Evolutionary conservation across 2,329 filamentous ascomycete genomes (phyloP).

Genomic region (Beauveria asiatica): DNA sequence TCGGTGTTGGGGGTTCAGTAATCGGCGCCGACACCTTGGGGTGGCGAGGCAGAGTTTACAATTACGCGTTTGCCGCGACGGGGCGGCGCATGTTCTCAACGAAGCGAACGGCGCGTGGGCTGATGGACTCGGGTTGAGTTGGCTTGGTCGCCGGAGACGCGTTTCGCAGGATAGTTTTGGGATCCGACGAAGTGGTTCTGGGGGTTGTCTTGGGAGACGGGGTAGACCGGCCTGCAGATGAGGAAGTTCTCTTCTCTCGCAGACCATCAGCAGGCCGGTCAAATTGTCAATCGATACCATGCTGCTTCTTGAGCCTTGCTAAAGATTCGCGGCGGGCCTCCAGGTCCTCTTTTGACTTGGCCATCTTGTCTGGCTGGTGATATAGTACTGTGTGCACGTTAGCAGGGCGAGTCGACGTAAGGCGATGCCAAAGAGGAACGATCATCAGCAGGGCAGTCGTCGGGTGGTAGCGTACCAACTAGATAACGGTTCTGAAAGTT

Average conservation of each 20-base stretch:
- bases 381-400: slow-evolving; percentile 41
- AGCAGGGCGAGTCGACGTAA: not conserved
- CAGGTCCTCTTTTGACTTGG: slow-evolving; percentile 85
- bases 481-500: slow-evolving; percentile 99
- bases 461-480: slow-evolving; percentile 60
- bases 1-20: not conserved
- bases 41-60: slow-evolving; percentile 2
- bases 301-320: slow-evolving; percentile 95
- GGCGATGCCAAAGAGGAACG: not conserved
- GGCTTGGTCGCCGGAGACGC: slow-evolving; percentile 27
- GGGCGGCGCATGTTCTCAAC: slow-evolving; percentile 30
- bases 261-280: slow-evolving; percentile 56
- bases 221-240: slow-evolving; percentile 55
- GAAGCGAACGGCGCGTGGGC: slow-evolving; percentile 33
- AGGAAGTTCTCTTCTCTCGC: slow-evolving; percentile 33
- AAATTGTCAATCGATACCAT: slow-evolving; percentile 95
- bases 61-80: slow-evolving; percentile 31
- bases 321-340: slow-evolving; percentile 91
- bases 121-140: slow-evolving; percentile 29
- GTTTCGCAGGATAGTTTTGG: slow-evolving; percentile 37
- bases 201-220: slow-evolving; percentile 30
- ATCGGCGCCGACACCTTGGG: not conserved
- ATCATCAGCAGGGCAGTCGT: not conserved
- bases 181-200: slow-evolving; percentile 28
- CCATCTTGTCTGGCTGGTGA: slow-evolving; percentile 58